phyloP scores from a whole-genome alignment of 2,329 filamentous ascomycete genomes.

The Ilyonectria sp. region DNA sequence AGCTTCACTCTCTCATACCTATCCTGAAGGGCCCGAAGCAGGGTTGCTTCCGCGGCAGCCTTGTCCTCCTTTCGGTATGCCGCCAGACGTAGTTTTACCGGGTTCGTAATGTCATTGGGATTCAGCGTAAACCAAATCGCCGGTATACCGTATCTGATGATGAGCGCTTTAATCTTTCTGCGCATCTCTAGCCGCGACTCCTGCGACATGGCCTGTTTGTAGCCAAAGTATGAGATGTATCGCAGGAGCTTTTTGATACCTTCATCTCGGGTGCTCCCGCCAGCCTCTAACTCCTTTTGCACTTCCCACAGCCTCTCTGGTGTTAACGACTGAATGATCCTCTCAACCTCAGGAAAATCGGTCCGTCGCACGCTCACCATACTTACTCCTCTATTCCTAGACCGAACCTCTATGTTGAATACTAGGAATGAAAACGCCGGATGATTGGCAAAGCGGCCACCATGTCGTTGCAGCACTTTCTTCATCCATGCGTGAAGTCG shows the following conservation, averaged over 20 bases:
- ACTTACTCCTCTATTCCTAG: too few species aligned
- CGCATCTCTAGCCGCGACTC: constrained; percentile 4
- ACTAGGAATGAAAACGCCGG: too few species aligned
- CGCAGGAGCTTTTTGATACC: constrained; percentile 22
- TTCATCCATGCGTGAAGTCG: not conserved
- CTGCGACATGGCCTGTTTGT: not conserved
- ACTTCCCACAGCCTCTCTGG: too few species aligned
- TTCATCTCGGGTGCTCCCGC: constrained; percentile 6
- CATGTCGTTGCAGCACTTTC: too few species aligned
- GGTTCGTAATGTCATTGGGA: constrained; percentile 26
- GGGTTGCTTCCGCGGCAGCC: not conserved
- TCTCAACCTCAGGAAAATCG: not conserved
- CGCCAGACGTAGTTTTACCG: constrained; percentile 12
- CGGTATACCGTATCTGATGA: constrained; percentile 22
- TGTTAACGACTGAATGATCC: too few species aligned
- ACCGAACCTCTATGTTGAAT: too few species aligned
- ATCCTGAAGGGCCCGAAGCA: not conserved
- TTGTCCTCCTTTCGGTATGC: not conserved
- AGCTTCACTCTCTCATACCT: too few species aligned
- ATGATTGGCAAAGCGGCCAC: not conserved
- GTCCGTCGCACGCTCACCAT: too few species aligned
- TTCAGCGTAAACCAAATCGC: constrained; percentile 32
- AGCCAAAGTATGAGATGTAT: constrained; percentile 14
- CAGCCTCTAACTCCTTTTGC: not conserved
- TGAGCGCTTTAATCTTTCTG: constrained; percentile 24